phyloP scores from a whole-genome alignment of 1,284 basidiomycete genomes.

The Phlebopus sp. region DNA sequence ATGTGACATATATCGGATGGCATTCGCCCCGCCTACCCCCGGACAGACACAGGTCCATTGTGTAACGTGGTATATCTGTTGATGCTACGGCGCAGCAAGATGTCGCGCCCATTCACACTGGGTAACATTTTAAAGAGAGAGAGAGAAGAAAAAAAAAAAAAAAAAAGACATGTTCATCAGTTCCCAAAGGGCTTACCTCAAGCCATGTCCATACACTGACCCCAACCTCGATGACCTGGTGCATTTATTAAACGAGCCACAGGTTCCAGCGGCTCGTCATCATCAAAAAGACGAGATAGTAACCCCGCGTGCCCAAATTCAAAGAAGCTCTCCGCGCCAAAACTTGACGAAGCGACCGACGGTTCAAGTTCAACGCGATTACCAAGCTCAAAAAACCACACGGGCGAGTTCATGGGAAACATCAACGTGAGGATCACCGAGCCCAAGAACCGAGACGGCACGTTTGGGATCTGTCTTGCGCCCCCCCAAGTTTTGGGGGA shows the following conservation, averaged over 20 bases:
- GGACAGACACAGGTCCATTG: no score
- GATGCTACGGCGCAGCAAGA: no score
- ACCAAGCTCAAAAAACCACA: conserved; percentile 29
- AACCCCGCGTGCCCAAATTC: conserved; percentile 25
- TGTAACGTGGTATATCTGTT: no score
- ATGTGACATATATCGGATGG: no score
- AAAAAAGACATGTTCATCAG: conserved; percentile 22
- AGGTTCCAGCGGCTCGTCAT: conserved; percentile 32
- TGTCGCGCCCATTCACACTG: no score
- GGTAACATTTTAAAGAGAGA: no score
- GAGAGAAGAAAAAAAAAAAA: no score
- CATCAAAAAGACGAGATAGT: conserved; percentile 27
- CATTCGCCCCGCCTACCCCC: no score
- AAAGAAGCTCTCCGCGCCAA: conserved; percentile 26
- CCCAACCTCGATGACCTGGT: conserved; percentile 34
- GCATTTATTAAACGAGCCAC: conserved; percentile 33
- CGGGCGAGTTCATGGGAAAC: conserved; percentile 37
- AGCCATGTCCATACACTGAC: conserved; percentile 31
- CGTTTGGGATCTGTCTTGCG: conserved; percentile 30
- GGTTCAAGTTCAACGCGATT: conserved; percentile 35
- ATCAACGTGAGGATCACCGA: conserved; percentile 28
- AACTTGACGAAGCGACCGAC: conserved; percentile 28
- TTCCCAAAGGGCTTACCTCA: no score
- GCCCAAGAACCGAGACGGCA: conserved; percentile 30
- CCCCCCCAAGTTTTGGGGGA: conserved; percentile 35